Evolutionary conservation across 2,329 filamentous ascomycete species (phyloP).

Genomic region (Claviceps fusiformis): DNA sequence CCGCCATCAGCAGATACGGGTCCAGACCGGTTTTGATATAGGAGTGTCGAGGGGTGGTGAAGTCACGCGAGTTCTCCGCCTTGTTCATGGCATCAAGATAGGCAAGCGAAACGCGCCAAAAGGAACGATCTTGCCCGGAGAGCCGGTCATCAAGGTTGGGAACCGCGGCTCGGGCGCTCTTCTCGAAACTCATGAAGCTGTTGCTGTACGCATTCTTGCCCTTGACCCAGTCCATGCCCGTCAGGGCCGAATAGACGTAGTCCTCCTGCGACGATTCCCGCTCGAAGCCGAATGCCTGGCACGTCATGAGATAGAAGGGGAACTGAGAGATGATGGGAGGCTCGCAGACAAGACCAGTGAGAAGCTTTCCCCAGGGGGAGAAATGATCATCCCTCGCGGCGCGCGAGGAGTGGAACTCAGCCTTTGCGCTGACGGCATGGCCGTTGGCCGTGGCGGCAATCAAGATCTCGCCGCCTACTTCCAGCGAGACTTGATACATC

Average conservation of each 20-base stretch:
- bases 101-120: slow-evolving; percentile 4
- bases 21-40: slow-evolving; percentile 4
- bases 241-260: slow-evolving; percentile 6
- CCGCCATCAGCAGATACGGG: slow-evolving; percentile 2
- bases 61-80: not conserved
- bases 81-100: slow-evolving; percentile 5
- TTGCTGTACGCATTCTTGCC: slow-evolving; percentile 4
- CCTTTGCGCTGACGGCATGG: not conserved
- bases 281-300: slow-evolving; percentile 5
- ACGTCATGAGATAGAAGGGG: slow-evolving; percentile 8
- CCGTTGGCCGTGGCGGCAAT: slow-evolving; percentile 1
- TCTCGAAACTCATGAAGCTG: slow-evolving; percentile 1
- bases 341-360: slow-evolving; percentile 6
- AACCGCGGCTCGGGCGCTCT: not conserved
- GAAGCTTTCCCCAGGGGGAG: slow-evolving; percentile 3
- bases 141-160: slow-evolving; percentile 3
- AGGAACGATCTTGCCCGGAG: slow-evolving; percentile 5
- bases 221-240: slow-evolving; percentile 4
- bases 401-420: not conserved
- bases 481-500: slow-evolving; percentile 1
- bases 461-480: slow-evolving; percentile 2
- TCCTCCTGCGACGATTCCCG: not conserved
- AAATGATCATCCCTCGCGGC: slow-evolving; percentile 4
- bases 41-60: slow-evolving; percentile 1
- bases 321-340: slow-evolving; percentile 7